Base-by-base conservation (phyloP, 441 rosid genomes). In the Aleurites moluccanus region DNA sequence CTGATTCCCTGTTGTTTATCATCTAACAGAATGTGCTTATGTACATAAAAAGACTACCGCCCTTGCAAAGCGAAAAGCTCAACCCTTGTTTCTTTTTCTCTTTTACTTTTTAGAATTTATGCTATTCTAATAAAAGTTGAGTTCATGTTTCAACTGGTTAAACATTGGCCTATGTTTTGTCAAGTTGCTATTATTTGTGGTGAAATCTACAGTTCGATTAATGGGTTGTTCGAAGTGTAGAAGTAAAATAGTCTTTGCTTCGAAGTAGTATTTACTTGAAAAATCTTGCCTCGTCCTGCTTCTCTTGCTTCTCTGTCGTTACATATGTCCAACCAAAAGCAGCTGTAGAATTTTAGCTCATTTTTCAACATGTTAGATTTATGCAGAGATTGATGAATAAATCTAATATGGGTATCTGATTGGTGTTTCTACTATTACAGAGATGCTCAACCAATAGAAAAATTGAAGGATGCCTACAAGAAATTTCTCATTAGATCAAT, bases 391-490 rank as follows among this genome's bases (percentile, higher is more conserved):
- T 16, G 18, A 49, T 18, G 20, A 11, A 10, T 18, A 33, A n/a
- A n/a, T 33, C 35, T 33, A 59, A 33, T 42, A 59, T 76, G 50
- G 64, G 44, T 4, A 25, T 50, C 61, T 50, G 40, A 73, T 27
- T 73, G 28, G 50, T 10, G 7, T 21, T 68, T 35, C 55, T 63
- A 25, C 50, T 44, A 56, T 23, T 80, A 53, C 64, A 90, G 96
- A 84, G 79, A 84, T 69, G 94, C 92, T 62, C 87, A 85, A 76
- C 96, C 96, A 35, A 28, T 80, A 21, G 90, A 90, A 72, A 90
- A 87, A 68, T 50, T 92, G 84, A 90, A 86, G 78, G 90, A 86
- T 77, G 89, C 90, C 23, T 92, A 85, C 83, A 84, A 82, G n/a
- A n/a, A 86, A 65, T 90, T 88, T 77, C 84, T 90, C 77, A 72